Conservation (phyloP, 768 basidiomycete species). For the Lactifluus rugatus region DNA sequence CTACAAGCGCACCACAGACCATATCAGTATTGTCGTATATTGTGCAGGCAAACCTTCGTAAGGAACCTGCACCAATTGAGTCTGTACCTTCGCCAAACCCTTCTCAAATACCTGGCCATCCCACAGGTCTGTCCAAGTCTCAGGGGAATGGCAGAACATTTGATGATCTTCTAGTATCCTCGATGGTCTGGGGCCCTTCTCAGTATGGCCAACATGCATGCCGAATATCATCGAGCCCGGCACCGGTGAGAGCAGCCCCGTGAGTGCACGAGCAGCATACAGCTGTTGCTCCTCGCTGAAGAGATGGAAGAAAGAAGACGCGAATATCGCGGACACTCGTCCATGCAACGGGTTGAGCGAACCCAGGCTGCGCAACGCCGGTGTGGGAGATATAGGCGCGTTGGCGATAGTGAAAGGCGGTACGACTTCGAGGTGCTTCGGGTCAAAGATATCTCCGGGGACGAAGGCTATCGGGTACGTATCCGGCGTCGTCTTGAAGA, state of each 20-base stretch:
- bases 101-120: conserved; percentile 18
- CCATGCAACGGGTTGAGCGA: conserved; percentile 40
- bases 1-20: not conserved
- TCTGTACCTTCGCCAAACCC: conserved; percentile 15
- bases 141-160: conserved; percentile 15
- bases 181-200: not conserved
- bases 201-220: not conserved
- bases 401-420: conserved; percentile 23
- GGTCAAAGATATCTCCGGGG: conserved; percentile 44
- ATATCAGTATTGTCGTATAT: not conserved
- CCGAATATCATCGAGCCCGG: conserved; percentile 28
- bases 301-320: conserved; percentile 41
- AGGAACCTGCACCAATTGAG: not conserved
- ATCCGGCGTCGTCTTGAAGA: conserved; percentile 44
- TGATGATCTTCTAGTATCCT: no score
- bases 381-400: conserved; percentile 17
- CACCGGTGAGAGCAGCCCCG: conserved; percentile 32
- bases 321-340: conserved; percentile 40
- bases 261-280: conserved; percentile 33
- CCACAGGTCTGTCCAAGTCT: conserved; percentile 20
- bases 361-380: conserved; percentile 26
- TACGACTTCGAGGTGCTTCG: conserved; percentile 29
- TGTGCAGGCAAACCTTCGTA: not conserved
- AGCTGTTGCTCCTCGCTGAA: conserved; percentile 31
- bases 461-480: conserved; percentile 48